phyloP scores from a whole-genome alignment of 2,329 filamentous ascomycete genomes.

The Coleophoma eucalyptorum region DNA sequence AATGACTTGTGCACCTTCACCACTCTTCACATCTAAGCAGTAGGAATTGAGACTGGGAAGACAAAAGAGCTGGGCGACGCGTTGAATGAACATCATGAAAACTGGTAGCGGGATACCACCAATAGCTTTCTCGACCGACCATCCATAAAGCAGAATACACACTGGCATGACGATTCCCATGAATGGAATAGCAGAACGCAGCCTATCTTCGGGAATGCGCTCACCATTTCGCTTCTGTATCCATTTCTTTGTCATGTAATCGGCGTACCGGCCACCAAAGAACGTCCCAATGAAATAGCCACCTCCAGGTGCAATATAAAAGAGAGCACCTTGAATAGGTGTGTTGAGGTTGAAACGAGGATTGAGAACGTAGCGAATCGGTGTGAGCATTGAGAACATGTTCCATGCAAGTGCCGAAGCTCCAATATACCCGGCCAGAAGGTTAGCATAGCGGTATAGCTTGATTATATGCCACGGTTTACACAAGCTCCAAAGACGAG shows the following conservation, averaged over 20 bases:
- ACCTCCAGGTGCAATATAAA: slow-evolving; percentile 69
- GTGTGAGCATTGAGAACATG: slow-evolving; percentile 66
- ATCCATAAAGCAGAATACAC: slow-evolving; percentile 67
- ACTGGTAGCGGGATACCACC: slow-evolving; percentile 60
- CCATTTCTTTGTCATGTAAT: slow-evolving; percentile 61
- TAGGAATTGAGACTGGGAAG: slow-evolving; percentile 77
- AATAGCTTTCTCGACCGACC: slow-evolving; percentile 45
- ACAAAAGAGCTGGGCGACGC: slow-evolving; percentile 69
- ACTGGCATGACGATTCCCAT: slow-evolving; percentile 53
- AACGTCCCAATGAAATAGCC: slow-evolving; percentile 69
- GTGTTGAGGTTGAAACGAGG: slow-evolving; percentile 66
- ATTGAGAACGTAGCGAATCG: slow-evolving; percentile 70
- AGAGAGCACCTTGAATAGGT: slow-evolving; percentile 64
- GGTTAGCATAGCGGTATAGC: too few species aligned
- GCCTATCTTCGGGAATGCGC: slow-evolving; percentile 65
- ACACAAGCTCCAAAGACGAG: too few species aligned
- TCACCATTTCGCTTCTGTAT: slow-evolving; percentile 53
- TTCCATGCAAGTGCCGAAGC: slow-evolving; percentile 71
- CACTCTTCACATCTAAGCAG: slow-evolving; percentile 78
- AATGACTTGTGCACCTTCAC: slow-evolving; percentile 66
- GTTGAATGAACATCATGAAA: slow-evolving; percentile 70
- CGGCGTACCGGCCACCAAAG: slow-evolving; percentile 68
- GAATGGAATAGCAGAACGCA: slow-evolving; percentile 55
- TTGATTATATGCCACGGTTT: too few species aligned
- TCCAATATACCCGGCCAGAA: too few species aligned